Evolutionary conservation across 2,329 filamentous ascomycete species (phyloP).

Genomic region (Monilinia vaccinii-corymbosi): DNA sequence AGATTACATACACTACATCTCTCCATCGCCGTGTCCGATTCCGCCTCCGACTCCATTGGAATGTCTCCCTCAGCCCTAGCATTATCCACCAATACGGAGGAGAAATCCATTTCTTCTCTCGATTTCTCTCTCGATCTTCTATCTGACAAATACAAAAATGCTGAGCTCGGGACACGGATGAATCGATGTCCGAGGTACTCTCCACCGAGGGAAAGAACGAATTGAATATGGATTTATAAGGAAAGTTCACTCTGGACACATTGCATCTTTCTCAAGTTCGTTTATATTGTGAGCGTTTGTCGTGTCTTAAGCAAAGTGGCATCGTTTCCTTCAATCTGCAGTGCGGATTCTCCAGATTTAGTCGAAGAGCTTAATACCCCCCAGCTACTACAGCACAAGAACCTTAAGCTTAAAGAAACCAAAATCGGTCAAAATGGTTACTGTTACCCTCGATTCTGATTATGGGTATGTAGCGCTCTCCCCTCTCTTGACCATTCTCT

Average conservation of each 20-base stretch:
- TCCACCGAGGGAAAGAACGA: too few species aligned
- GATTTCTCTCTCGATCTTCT: too few species aligned
- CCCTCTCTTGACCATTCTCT: not conserved
- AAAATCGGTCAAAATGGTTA: slow-evolving; percentile 18
- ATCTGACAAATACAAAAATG: too few species aligned
- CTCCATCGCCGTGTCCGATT: too few species aligned
- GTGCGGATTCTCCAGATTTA: not conserved
- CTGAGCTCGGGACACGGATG: too few species aligned
- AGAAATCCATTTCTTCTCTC: too few species aligned
- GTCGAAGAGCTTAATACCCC: not conserved
- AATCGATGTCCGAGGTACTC: too few species aligned
- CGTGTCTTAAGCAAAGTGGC: not conserved
- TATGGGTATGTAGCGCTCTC: slow-evolving; percentile 24
- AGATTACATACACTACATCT: too few species aligned
- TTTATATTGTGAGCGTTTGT: not conserved
- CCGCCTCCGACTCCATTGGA: too few species aligned
- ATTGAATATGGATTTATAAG: not conserved
- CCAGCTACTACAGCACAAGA: not conserved
- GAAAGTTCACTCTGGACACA: not conserved
- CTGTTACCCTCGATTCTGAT: slow-evolving; percentile 23
- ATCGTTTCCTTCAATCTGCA: not conserved
- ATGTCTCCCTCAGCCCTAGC: too few species aligned
- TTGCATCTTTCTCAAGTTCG: not conserved
- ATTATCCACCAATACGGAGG: too few species aligned
- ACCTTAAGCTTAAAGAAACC: not conserved